Evolutionary conservation across 345 rosid species (phyloP), one percentile per base, ranked within the genome.

Genomic region (Populus davidiana): DNA sequence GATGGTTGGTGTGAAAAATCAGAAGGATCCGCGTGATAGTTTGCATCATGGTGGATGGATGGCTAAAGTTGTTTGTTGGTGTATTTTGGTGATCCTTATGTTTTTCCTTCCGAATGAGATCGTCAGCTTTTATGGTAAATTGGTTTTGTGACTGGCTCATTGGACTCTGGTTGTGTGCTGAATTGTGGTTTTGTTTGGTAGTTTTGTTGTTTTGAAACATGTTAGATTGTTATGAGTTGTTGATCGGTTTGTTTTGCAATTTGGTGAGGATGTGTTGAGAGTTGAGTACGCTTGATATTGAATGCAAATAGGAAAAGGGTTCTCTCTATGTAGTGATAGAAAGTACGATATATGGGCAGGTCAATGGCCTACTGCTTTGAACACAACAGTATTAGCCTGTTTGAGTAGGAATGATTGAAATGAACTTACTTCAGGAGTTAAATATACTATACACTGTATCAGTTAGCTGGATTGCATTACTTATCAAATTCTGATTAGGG

Each of bases 31-130:
- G 75, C 97, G 99, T 77, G 99, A 96, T 73, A 83, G 92, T 70
- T 81, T 96, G 79, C 98, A 96, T 81, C 99, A 92, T 67, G 99
- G 99, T 78, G 98, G 99, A 71, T 96, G 99, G 99, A 96, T 94
- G 99, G 88, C 91, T 90, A 96, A 96, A 82, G 50, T 96, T 10
- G 89, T 96, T 71, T 87, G 86, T 77, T 96, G 98, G 98, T 94
- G 86, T 81, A 86, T 96, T 74, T 69, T 96, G 84, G 94, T 96
- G 66, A 89, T 96, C 83, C 87, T 96, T 29, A 94, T 91, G 96
- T 96, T 96, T 84, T 96, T 96, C 77, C 86, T 96, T 83, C 99
- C 99, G 6, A 96, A 94, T 72, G 98, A 94, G 85, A 77, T 90
- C 77, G 88, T 96, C 83, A 87, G 92, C 87, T 90, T 96, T 78